Evolutionary conservation across 768 basidiomycete species (phyloP), one percentile per base, ranked within the genome.

Genomic region (Inosperma sp.): DNA sequence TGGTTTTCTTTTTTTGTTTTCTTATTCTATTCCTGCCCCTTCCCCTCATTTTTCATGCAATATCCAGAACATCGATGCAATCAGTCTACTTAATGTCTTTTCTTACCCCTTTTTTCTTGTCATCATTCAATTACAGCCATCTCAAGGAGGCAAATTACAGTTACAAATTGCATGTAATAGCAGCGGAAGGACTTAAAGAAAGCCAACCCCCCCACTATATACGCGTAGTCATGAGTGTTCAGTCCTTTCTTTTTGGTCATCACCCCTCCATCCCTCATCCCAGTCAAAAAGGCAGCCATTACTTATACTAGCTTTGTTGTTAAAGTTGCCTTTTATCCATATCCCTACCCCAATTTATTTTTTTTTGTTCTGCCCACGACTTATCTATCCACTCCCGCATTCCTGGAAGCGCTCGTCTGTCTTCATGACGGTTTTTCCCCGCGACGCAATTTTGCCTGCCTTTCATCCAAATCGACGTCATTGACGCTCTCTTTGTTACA

Each of bases 111-210:
- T 61, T 57, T 65, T 57, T 60, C 57, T 65, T 61, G 65, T 65
- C 56, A 60, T 59, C 56, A 71, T 65, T 43, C 10, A 30, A 23
- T 29, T 41, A 44, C 36, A 65, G 77, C 79, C 78, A 76, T 83
- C 82, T 84, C 76, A 84, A 84, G 82, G 82, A 83, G 82, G 81
- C 79, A 80, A 73, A 69, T 71, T 72, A 70, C 66, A 69, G 22
- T 72, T 69, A 79, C 67, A 66, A 72, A 66, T 77, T 72, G 74
- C 72, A 80, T 77, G 78, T 77, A 77, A 71, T 80, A 80, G 79
- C 81, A 39, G 45, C 57, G 64, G 58, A 61, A 53, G 61, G 60
- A 63, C 60, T 51, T 53, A 35, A 50, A 40, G 42, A 47, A 56
- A 56, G 50, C 57, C 16, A 33, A 31, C 22, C 33, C 42, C 22